Evolutionary conservation across 768 basidiomycete genomes (phyloP), one percentile per base, ranked within the genome.

Genomic region (Asterophora lycoperdoides): DNA sequence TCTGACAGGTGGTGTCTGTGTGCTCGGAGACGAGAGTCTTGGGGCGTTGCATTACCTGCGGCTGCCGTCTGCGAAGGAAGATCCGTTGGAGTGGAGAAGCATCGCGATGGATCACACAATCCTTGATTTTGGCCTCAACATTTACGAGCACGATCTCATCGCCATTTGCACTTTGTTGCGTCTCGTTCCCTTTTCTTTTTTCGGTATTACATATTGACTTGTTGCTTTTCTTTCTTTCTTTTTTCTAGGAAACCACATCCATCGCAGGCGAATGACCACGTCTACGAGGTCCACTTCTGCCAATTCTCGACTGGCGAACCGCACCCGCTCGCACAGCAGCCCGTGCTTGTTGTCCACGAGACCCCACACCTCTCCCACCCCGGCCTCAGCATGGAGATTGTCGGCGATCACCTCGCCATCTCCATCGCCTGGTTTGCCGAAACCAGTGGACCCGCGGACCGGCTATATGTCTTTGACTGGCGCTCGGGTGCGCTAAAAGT

Each of bases 401-500:
- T 75, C 10, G 76, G 75, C 13, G 66, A 72, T 9, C 60, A 72
- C 51, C 59, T 77, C 2, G 71, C 73, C 1, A 63, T 78, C 1
- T 57, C 73, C 5, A 60, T 71, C 4, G 59, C 63, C 2, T 65
- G 64, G 46, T 48, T 43, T 41, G 56, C 51, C 30, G 23, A 19
- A 52, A 57, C 18, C 37, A 41, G 1, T 26, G 29, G 19, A 45
- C 41, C 2, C 56, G 54, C 1, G 38, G 4, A 68, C 74, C 46
- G 53, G 55, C 56, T 79, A 14, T 75, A 66, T 41, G 58, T 77
- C 1, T 76, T 64, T 46, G 63, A 77, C 20, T 79, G 77, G 77
- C 64, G 62, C 52, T 70, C 65, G 1, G 71, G 69, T 5, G 54
- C 52, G 7, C 49, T 69, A 3, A 64, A 65, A 48, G 60, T 68